Evolutionary conservation across 108 stramenopile species (phyloP), one percentile per base, ranked within the genome.

Genomic region (Stephanodiscus triporus): DNA sequence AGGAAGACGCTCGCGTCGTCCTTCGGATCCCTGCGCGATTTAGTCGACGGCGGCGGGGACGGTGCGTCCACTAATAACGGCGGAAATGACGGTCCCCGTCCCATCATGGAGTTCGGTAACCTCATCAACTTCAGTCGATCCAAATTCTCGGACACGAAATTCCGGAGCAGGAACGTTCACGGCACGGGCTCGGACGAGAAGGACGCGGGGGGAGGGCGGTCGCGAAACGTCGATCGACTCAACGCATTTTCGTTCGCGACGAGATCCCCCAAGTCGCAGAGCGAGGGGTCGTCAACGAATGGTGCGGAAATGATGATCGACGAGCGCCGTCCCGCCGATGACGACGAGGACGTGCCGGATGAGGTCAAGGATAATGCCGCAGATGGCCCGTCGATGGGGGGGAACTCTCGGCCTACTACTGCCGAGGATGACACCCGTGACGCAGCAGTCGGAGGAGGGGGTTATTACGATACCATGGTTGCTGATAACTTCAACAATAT

Each of bases 231-330:
- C 4, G 63, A 64, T 57, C 20, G 63, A 13, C 48, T 63, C 20
- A 37, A 27, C 26, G 66, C 73, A 10, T 75, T 75, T 59, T 75
- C 73, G 8, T 73, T 73, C 54, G 27, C 62, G 19, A 61, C 72
- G 10, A 22, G 23, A 24, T 2, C 55, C 13, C 59, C 58, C 34
- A 49, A 70, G 55, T 29, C 54, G 70, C 57, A 36, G 51, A 47
- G 29, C 16, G 34, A 48, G 64, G 27, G 27, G 2, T 6, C 29
- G 48, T 9, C 49, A 8, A n/a, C n/a, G n/a, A n/a, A n/a, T n/a
- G n/a, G n/a, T n/a, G n/a, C n/a, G n/a, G n/a, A n/a, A n/a, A n/a
- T n/a, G n/a, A n/a, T n/a, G n/a, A n/a, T n/a, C n/a, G 20, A 50
- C 19, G 20, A 20, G 20, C 4, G 49, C 20, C 17, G 2, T 50